A percentile compares a stretch with the other conserved stretches of the same genome.
Evolutionary conservation across 495 filamentous ascomycete genomes (phyloP).

Genomic region (Hyaloscypha hepaticicola): DNA sequence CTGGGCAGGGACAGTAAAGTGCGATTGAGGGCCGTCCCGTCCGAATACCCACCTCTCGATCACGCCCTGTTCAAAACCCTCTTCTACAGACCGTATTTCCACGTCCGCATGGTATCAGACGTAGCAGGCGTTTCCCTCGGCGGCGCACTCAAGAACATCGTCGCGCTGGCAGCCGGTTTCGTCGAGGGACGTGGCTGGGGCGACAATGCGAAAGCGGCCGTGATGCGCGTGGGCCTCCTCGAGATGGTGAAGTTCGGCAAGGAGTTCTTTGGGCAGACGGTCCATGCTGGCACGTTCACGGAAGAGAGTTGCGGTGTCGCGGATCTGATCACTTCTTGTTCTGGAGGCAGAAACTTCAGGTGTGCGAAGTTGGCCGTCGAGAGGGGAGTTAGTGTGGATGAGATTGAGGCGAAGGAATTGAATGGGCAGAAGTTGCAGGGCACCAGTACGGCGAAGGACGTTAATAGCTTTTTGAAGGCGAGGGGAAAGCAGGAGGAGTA

Average conservation of each 20-base stretch:
- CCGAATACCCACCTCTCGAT: constrained; percentile 77
- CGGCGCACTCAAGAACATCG: constrained; percentile 95
- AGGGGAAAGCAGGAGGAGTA: constrained; percentile 78
- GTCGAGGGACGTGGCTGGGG: constrained; percentile 96
- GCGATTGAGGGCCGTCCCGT: constrained; percentile 69
- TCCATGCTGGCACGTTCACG: constrained; percentile 81
- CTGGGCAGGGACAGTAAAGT: constrained; percentile 60
- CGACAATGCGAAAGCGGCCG: constrained; percentile 94
- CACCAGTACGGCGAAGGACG: constrained; percentile 85
- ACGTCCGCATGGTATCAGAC: constrained; percentile 86
- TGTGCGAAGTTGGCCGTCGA: constrained; percentile 88
- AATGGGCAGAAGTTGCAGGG: constrained; percentile 98
- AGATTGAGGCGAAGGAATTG: constrained; percentile 84
- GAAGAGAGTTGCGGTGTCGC: constrained; percentile 96
- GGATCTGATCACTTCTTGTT: constrained; percentile 92
- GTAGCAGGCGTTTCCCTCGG: constrained; percentile 95
- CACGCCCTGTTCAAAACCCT: constrained; percentile 76
- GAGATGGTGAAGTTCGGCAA: constrained; percentile 96
- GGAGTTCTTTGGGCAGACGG: constrained; percentile 81
- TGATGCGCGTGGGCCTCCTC: constrained; percentile 91
- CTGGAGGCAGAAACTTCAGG: constrained; percentile 87
- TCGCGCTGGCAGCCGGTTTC: constrained; percentile 92
- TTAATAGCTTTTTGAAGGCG: constrained; percentile 81
- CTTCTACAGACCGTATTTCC: constrained; percentile 97
- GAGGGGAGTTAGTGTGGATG: constrained; percentile 73